These are phyloP conservation scores for Bacidia rubella DNA, from an alignment of 495 filamentous ascomycete genomes.

Conservation along the genomic window DNA sequence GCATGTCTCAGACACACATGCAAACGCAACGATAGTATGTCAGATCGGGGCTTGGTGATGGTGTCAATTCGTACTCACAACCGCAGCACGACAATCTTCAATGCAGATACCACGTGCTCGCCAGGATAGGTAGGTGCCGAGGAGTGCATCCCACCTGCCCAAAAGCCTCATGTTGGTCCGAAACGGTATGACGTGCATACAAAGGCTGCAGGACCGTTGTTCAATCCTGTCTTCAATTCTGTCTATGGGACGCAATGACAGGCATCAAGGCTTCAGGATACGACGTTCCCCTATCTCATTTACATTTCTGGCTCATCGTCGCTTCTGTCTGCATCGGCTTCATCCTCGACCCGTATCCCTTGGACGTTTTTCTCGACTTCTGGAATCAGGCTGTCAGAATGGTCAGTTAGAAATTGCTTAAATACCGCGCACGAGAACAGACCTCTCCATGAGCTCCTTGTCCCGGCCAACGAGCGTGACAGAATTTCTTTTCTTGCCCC, in stretches of 20 bases:
- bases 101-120: background rate
- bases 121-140: background rate
- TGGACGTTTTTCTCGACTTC: slow-evolving; percentile 51
- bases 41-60: background rate
- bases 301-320: slow-evolving; percentile 9
- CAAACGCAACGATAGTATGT: background rate
- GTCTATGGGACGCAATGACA: background rate
- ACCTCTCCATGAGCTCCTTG: slow-evolving; percentile 43
- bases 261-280: no score
- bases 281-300: no score
- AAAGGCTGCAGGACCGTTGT: background rate
- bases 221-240: background rate
- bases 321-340: slow-evolving; percentile 45
- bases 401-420: background rate
- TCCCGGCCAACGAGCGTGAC: slow-evolving; percentile 79
- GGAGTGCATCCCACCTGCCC: background rate
- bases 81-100: background rate
- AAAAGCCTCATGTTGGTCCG: background rate
- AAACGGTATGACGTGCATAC: background rate
- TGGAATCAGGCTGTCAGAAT: slow-evolving; percentile 28
- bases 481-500: slow-evolving; percentile 78
- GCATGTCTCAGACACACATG: background rate
- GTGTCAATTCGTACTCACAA: background rate
- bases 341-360: slow-evolving; percentile 39
- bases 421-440: background rate